Evolutionary conservation across 768 basidiomycete species (phyloP), one percentile per base, ranked within the genome.

Genomic region (Boletus reticulatus): DNA sequence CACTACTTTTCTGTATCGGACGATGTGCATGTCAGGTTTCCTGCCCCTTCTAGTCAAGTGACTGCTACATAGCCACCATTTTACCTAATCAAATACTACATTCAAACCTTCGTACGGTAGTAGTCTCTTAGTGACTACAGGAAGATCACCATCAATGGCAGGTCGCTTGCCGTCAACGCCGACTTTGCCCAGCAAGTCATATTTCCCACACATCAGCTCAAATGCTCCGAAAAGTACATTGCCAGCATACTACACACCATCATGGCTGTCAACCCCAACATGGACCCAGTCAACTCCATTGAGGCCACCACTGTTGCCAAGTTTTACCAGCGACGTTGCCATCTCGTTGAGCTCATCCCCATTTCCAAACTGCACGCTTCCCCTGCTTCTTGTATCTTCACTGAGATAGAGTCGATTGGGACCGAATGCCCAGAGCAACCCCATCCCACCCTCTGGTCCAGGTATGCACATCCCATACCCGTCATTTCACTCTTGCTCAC

Each of bases 201-300:
- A 52, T 89, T 92, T 71, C 81, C 95, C 52, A 83, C 94, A 0
- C 84, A 89, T 65, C 84, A 91, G 52, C 85, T 97, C 50, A 79
- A 83, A 63, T 84, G 84, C 60, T 95, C 94, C 14, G 94, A 96
- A 73, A 83, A 86, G 62, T 85, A 89, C 70, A 73, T 86, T 48
- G 89, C 92, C 5, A 77, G 77, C 20, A 80, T 92, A 17, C 75
- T 92, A 44, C 83, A 88, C 55, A 72, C 80, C 20, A 77, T 88
- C 41, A 85, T 86, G 73, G 62, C 79, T 1, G 73, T 79, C 56
- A 84, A 85, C 63, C 86, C 89, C 0, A 90, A 91, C 59, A 73
- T 87, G 16, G 75, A 71, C 4, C 73, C 82, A 6, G 77, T 83
- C 2, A 77, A 75, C 52, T 82, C 76, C 48, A 75, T 92, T 32